Base-by-base conservation (phyloP, 805 yeast species). In the Pichia rugopelliculosa region DNA sequence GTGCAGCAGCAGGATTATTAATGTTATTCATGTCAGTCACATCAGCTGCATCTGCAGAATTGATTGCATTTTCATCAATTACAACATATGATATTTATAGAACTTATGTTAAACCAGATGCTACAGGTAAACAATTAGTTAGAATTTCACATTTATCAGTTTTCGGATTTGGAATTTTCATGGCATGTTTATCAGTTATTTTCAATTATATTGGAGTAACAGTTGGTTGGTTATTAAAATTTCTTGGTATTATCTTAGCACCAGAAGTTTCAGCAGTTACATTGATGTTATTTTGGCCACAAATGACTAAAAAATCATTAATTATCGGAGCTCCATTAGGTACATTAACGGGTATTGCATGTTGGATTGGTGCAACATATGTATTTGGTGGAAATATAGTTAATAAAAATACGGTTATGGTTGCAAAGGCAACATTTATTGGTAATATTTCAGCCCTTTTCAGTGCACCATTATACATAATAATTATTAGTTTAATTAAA, bases 341-440 rank as follows among this genome's bases (percentile, higher is more conserved):
- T 47, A 73, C 78, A 1, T 72, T 78, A 23, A 74, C 77, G 50
- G 76, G 76, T 37, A 72, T 77, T 50, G 80, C 75, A 1, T 70
- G 75, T 40, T 68, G 73, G 72, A 36, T 61, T 24, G 70, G 64
- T 10, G 46, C 64, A 21, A 49, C 66, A 2, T 58, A 61, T 26
- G 53, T 45, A 6, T 62, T 55, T 41, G 56, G 52, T 3, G 58
- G 49, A 34, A 61, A 59, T 21, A 53, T 57, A 7, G 43, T 66
- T 39, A 50, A 60, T 47, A 62, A 57, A 45, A 49, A 42, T 33
- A 64, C 69, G 2, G 47, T 65, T 9, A 47, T 51, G 50, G 36
- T 51, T 3, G 49, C 51, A 12, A 50, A 56, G 25, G 59, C 66
- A 6, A 56, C 59, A 13, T 46, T 61, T 24, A 57, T 64, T 37